Evolutionary conservation across 192 early-diverging fungal species (phyloP).

Genomic region (Diversispora epigaea): DNA sequence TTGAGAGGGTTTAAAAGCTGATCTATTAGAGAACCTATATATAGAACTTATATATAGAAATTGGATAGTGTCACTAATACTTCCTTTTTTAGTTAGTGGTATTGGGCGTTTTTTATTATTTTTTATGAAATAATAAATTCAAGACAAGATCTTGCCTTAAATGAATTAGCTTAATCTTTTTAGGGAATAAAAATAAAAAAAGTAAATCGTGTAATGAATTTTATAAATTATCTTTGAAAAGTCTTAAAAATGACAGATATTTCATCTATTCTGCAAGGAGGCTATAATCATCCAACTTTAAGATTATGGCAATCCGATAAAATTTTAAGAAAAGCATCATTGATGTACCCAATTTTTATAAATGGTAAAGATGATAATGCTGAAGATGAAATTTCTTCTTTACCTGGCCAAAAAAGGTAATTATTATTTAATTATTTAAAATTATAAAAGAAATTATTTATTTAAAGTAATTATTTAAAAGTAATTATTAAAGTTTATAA

Average conservation of each 20-base stretch:
- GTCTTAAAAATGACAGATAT: conserved; percentile 37
- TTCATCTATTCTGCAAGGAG: conserved; percentile 81
- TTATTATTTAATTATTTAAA: background rate
- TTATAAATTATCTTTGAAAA: background rate
- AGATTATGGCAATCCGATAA: conserved; percentile 80
- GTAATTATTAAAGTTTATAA: too few species aligned
- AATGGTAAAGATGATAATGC: conserved; percentile 69
- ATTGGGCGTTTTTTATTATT: too few species aligned
- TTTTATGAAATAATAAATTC: too few species aligned
- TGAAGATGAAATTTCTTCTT: conserved; percentile 72
- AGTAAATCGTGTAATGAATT: too few species aligned
- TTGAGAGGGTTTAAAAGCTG: conserved; percentile 24
- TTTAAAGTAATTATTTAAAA: background rate
- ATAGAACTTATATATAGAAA: too few species aligned
- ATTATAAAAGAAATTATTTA: conserved; percentile 10
- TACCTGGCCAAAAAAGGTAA: conserved; percentile 86
- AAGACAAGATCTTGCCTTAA: too few species aligned
- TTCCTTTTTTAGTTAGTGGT: too few species aligned
- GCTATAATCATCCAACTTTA: conserved; percentile 78
- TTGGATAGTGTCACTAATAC: too few species aligned
- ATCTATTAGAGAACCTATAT: too few species aligned
- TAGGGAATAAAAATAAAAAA: too few species aligned
- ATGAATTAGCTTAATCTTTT: too few species aligned
- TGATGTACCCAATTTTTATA: conserved; percentile 96
- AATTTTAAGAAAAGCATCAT: conserved; percentile 64